phyloP scores from a whole-genome alignment of 495 filamentous ascomycete genomes.

The Daldinia bambusicola region DNA sequence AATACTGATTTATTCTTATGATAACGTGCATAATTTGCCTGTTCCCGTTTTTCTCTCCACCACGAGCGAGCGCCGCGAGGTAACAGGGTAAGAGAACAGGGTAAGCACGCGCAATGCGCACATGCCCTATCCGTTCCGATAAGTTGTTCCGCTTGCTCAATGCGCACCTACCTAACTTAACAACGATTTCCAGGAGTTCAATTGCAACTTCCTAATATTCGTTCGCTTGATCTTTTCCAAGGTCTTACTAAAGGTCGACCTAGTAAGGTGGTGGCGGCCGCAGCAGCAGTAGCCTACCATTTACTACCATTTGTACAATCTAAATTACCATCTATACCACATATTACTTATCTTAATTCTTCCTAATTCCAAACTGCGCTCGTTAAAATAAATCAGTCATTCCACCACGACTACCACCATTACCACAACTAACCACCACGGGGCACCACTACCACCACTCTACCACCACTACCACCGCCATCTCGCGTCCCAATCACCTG shows the following conservation, averaged over 20 bases:
- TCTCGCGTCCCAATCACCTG: constrained; percentile 10
- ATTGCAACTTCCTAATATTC: constrained; percentile 27
- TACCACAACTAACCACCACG: not conserved
- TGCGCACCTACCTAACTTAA: constrained; percentile 11
- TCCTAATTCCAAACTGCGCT: constrained; percentile 21
- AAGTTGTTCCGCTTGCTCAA: constrained; percentile 36
- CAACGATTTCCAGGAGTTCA: constrained; percentile 12
- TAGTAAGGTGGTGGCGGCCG: constrained; percentile 29
- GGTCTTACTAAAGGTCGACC: constrained; percentile 33
- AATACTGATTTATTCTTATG: not conserved
- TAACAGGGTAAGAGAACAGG: not conserved
- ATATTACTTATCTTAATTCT: constrained; percentile 6
- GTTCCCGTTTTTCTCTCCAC: not conserved
- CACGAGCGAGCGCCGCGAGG: not conserved
- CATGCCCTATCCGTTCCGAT: constrained; percentile 4
- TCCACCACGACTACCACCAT: not conserved
- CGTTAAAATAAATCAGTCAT: constrained; percentile 25
- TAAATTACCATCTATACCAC: constrained; percentile 1
- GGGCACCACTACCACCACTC: not conserved
- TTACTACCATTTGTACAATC: constrained; percentile 17
- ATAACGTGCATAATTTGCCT: not conserved
- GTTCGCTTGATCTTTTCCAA: constrained; percentile 17
- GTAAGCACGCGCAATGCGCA: constrained; percentile 6
- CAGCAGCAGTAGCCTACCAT: constrained; percentile 15
- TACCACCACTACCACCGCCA: not conserved